Conservation (phyloP, 352 stramenopile species). For the Discostella stelligera region DNA sequence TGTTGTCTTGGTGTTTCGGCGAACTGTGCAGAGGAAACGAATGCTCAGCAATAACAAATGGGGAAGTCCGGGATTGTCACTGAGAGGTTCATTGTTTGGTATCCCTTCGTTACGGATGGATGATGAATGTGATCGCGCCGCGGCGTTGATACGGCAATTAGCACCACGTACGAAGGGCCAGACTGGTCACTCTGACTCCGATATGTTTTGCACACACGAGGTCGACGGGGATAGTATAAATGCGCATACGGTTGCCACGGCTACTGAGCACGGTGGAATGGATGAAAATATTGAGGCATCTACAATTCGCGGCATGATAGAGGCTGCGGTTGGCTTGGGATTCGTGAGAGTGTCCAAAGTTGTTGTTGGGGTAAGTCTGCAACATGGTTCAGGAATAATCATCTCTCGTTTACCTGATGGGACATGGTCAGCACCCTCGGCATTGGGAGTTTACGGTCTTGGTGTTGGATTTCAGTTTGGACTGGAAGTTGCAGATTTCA, state of each 20-base stretch:
- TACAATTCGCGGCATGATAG: constrained; percentile 74
- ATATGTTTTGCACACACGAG: constrained; percentile 8
- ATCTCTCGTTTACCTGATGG: constrained; percentile 91
- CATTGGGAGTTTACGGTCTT: constrained; percentile 85
- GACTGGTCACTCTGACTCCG: not conserved
- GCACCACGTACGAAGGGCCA: constrained; percentile 25
- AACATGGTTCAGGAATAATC: constrained; percentile 87
- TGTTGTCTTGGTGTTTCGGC: constrained; percentile 74
- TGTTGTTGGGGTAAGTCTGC: constrained; percentile 73
- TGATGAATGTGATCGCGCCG: constrained; percentile 81
- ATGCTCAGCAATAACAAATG: constrained; percentile 28
- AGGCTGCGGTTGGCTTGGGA: constrained; percentile 70
- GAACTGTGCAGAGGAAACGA: constrained; percentile 68
- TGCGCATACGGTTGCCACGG: constrained; percentile 20
- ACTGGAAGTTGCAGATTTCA: constrained; percentile 90
- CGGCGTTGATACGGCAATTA: constrained; percentile 62
- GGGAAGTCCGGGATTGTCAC: constrained; percentile 37
- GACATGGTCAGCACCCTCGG: constrained; percentile 92
- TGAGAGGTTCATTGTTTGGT: constrained; percentile 47
- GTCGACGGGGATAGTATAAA: constrained; percentile 19
- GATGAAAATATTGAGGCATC: constrained; percentile 62
- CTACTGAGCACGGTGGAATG: constrained; percentile 5
- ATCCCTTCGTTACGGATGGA: constrained; percentile 75
- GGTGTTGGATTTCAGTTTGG: constrained; percentile 85
- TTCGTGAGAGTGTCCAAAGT: constrained; percentile 80